These are phyloP conservation scores for Phytophthora pluvialis DNA, from an alignment of 352 stramenopile genomes.

Conservation along the genomic window DNA sequence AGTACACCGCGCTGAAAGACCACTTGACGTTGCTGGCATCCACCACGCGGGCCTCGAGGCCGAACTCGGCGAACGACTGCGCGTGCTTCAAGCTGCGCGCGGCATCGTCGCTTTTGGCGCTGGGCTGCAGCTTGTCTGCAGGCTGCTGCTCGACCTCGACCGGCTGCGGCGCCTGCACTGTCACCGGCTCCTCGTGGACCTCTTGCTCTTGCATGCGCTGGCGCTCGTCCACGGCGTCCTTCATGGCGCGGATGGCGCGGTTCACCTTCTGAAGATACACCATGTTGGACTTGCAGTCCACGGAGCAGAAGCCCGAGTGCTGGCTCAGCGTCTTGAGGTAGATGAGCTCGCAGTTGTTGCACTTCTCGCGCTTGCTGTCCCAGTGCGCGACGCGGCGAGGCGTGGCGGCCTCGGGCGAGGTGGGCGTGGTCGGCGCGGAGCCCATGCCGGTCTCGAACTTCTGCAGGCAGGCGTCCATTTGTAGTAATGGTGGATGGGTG, in stretches of 20 bases:
- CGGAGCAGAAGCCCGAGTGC: conserved; percentile 78
- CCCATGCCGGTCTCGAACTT: conserved; percentile 41
- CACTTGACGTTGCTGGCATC: conserved; percentile 66
- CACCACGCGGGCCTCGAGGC: conserved; percentile 57
- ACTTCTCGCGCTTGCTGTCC: conserved; percentile 89
- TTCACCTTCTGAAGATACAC: conserved; percentile 84
- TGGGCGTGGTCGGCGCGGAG: conserved; percentile 13
- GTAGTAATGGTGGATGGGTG: conserved; percentile 22
- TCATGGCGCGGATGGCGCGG: conserved; percentile 79
- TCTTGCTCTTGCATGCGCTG: conserved; percentile 42
- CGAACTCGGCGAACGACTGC: conserved; percentile 82
- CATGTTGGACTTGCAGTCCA: conserved; percentile 90
- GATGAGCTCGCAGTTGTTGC: conserved; percentile 84
- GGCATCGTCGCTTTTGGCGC: conserved; percentile 8
- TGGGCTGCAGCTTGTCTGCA: conserved; percentile 19
- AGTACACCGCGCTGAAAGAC: conserved; percentile 83
- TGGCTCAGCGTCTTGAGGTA: conserved; percentile 86
- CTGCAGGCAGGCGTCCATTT: conserved; percentile 56
- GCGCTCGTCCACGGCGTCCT: conserved; percentile 60
- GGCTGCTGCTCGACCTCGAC: conserved; percentile 27
- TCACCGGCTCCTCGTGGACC: conserved; percentile 22
- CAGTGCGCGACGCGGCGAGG: conserved; percentile 65
- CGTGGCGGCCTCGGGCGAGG: conserved; percentile 12
- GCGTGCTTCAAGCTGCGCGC: conserved; percentile 31
- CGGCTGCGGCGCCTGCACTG: conserved; percentile 25